Evolutionary conservation across 345 rosid genomes (phyloP).

Genomic region (Citrus glauca): DNA sequence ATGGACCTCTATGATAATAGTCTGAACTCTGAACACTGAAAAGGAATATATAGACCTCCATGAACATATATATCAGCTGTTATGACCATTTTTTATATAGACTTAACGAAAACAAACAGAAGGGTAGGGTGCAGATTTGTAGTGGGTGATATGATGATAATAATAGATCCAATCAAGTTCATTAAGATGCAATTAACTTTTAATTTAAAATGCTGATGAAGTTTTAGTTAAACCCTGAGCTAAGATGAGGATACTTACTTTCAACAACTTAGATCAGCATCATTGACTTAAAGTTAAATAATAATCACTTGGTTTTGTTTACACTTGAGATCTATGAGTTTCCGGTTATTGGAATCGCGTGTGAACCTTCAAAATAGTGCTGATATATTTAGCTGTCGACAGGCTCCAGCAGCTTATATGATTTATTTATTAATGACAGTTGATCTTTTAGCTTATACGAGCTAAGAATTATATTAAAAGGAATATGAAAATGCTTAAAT

Average conservation of each 20-base stretch:
- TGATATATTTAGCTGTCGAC: neutral
- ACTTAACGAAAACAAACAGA: no score
- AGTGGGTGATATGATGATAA: neutral
- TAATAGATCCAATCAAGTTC: neutral
- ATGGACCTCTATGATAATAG: no score
- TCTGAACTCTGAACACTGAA: no score
- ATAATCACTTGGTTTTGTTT: neutral
- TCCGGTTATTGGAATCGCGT: neutral
- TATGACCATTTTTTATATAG: neutral
- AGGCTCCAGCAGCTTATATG: neutral
- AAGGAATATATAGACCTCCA: neutral
- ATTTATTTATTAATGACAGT: slow-evolving; percentile 3
- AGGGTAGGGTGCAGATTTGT: neutral
- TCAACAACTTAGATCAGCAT: neutral
- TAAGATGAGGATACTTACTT: neutral
- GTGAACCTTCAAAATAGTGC: neutral
- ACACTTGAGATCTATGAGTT: neutral
- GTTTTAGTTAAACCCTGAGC: neutral
- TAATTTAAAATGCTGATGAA: neutral
- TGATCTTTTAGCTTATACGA: neutral
- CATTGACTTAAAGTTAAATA: neutral
- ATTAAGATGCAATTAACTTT: neutral
- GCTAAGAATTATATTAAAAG: neutral
- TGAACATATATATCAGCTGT: neutral
- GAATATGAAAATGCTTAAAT: neutral